Percentiles rank a stretch among this genome's conserved stretches.
These are phyloP conservation scores for Pseudozyma sp. DNA, from an alignment of 1,284 basidiomycete genomes.

Conservation along the genomic window DNA sequence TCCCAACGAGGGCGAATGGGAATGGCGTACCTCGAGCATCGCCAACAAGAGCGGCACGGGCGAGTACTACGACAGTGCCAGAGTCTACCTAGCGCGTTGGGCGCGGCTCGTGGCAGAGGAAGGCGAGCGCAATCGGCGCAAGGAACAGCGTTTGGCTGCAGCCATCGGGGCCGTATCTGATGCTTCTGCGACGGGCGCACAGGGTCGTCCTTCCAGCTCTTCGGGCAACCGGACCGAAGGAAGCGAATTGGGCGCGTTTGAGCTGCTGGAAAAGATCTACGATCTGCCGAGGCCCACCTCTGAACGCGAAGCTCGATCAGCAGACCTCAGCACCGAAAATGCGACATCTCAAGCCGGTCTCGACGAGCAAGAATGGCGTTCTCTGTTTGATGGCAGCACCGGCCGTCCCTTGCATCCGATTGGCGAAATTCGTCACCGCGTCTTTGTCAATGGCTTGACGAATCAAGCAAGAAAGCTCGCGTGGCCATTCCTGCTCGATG, in stretches of 20 bases:
- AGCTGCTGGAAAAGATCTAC: constrained; percentile 47
- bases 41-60: constrained; percentile 48
- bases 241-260: constrained; percentile 56
- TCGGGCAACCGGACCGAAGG: constrained; percentile 17
- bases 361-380: constrained; percentile 42
- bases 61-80: constrained; percentile 89
- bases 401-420: constrained; percentile 33
- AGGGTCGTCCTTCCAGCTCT: constrained; percentile 1
- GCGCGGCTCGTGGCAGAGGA: constrained; percentile 82
- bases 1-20: constrained; percentile 58
- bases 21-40: constrained; percentile 46
- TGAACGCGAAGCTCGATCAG: constrained; percentile 26
- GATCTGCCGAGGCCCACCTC: constrained; percentile 41
- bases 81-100: constrained; percentile 96
- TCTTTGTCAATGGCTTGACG: constrained; percentile 60
- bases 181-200: background rate
- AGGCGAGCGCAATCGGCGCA: constrained; percentile 61
- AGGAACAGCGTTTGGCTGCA: constrained; percentile 38
- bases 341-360: constrained; percentile 19
- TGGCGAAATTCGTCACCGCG: constrained; percentile 41
- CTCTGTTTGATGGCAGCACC: constrained; percentile 45
- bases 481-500: constrained; percentile 91
- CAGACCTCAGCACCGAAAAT: constrained; percentile 20
- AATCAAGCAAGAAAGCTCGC: constrained; percentile 69
- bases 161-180: background rate